These are phyloP conservation scores for Tetracladium setigerum DNA, from an alignment of 495 filamentous ascomycete species.

Conservation along the genomic window DNA sequence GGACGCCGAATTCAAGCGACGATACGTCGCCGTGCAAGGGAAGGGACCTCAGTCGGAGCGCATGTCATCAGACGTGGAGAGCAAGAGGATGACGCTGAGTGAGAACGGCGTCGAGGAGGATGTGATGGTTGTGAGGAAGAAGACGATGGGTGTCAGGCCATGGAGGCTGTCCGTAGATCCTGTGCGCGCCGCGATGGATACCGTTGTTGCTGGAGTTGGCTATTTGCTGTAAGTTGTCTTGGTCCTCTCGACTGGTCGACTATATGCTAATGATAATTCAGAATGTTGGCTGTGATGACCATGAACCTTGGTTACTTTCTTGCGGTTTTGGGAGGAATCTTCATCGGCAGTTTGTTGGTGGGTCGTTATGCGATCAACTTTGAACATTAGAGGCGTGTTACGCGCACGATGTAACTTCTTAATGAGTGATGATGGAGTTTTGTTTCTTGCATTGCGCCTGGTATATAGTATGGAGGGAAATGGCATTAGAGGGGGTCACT, in stretches of 20 bases:
- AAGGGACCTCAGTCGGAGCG: constrained; percentile 47
- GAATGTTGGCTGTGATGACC: constrained; percentile 98
- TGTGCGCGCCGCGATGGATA: constrained; percentile 59
- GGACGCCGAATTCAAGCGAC: constrained; percentile 56
- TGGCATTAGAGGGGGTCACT: no score
- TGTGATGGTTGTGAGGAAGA: constrained; percentile 57
- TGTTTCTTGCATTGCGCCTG: no score
- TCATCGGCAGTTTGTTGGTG: constrained; percentile 74
- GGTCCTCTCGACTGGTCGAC: background rate
- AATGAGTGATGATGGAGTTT: constrained; percentile 1
- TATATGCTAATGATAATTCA: constrained; percentile 27
- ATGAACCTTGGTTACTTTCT: constrained; percentile 96
- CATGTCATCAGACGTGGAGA: constrained; percentile 45
- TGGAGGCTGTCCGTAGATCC: constrained; percentile 78
- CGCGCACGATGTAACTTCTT: background rate
- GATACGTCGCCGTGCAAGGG: constrained; percentile 68
- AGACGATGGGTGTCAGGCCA: constrained; percentile 41
- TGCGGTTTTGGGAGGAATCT: constrained; percentile 74
- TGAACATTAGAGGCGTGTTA: constrained; percentile 26
- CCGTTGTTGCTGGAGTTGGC: constrained; percentile 63
- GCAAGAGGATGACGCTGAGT: constrained; percentile 50
- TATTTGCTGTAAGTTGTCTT: constrained; percentile 77
- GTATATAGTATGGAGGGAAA: no score
- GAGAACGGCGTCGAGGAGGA: constrained; percentile 68
- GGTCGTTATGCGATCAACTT: constrained; percentile 49